Evolutionary conservation across 345 rosid genomes (phyloP), one percentile per base, ranked within the genome.

Genomic region (Camelina hispida): DNA sequence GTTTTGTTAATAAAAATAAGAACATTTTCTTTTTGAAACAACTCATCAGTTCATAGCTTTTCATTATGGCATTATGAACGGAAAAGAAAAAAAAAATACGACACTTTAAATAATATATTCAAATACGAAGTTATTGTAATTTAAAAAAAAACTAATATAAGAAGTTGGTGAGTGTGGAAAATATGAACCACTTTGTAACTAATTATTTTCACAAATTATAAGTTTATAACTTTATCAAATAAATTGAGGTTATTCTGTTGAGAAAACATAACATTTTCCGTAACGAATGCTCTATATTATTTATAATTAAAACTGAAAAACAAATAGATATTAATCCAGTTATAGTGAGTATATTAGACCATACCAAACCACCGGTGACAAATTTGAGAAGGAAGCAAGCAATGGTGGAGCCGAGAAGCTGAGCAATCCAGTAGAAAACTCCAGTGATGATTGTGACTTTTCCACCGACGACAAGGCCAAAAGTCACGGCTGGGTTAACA

Each of bases 401-500:
- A 11, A 81, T 88, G 61, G 88, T 85, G 74, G 97, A 87, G 63
- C 97, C 96, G 32, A 85, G 71, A 62, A 92, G 96, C 79, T 92
- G 97, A 67, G 97, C 91, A 46, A 90, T 77, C 93, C 92, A 88
- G 80, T 92, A 92, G 84, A 90, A 86, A 75, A 92, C 60, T 69
- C 92, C 88, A 2, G 91, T 86, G 68, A 92, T 85, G 80, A 88
- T 54, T 67, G 89, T 85, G 79, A 92, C 79, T 53, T 89, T 90
- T 59, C 97, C 97, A 12, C 96, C 94, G 4, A 86, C 86, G 71
- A 91, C 92, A 82, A 90, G 75, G 16, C 97, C 96, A n/a, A 88
- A 85, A 53, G 97, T 92, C 58, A 92, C 96, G 2, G 96, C 96
- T 7, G 97, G 97, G 81, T 92, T 90, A 16, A 92, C 96, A 78